A percentile compares a stretch with the other conserved stretches of the same genome.
phyloP scores from a whole-genome alignment of 2,329 filamentous ascomycete species.

The Waltergamsia citrina region DNA sequence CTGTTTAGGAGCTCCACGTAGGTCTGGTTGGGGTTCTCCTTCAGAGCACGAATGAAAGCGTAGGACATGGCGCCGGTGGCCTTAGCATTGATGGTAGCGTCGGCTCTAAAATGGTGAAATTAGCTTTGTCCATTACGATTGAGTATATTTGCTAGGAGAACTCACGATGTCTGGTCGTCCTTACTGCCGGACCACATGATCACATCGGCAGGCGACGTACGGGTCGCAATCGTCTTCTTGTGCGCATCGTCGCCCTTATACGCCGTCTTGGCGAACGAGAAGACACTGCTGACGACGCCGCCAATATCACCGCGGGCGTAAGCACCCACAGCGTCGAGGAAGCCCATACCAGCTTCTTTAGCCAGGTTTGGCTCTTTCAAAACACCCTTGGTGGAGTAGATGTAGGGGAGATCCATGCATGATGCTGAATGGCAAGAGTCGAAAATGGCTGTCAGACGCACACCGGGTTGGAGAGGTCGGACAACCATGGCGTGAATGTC shows the following conservation, averaged over 20 bases:
- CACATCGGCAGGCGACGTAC: constrained; percentile 90
- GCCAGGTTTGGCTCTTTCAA: constrained; percentile 75
- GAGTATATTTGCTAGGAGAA: constrained; percentile 19
- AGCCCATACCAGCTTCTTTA: constrained; percentile 66
- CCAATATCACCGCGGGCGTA: constrained; percentile 79
- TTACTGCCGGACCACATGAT: constrained; percentile 98
- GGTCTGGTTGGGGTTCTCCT: constrained; percentile 89
- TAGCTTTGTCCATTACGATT: constrained; percentile 11
- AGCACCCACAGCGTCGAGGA: constrained; percentile 63
- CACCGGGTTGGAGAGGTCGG: constrained; percentile 65
- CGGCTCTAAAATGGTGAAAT: constrained; percentile 54
- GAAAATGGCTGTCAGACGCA: constrained; percentile 75
- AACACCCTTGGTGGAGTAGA: constrained; percentile 72
- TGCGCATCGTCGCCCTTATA: constrained; percentile 70
- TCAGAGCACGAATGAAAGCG: constrained; percentile 86
- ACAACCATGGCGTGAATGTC: constrained; percentile 76
- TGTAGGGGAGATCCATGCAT: constrained; percentile 67
- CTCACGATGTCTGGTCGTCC: constrained; percentile 78
- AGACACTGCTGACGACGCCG: constrained; percentile 70
- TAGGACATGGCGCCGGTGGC: constrained; percentile 98
- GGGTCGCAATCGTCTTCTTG: constrained; percentile 74
- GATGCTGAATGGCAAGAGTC: constrained; percentile 76
- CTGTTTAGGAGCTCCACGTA: constrained; percentile 94
- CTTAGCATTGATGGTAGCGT: constrained; percentile 78
- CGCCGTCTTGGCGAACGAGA: constrained; percentile 81